Base-by-base conservation (phyloP, 2,329 filamentous ascomycete genomes). In the Alternaria brassicae region DNA sequence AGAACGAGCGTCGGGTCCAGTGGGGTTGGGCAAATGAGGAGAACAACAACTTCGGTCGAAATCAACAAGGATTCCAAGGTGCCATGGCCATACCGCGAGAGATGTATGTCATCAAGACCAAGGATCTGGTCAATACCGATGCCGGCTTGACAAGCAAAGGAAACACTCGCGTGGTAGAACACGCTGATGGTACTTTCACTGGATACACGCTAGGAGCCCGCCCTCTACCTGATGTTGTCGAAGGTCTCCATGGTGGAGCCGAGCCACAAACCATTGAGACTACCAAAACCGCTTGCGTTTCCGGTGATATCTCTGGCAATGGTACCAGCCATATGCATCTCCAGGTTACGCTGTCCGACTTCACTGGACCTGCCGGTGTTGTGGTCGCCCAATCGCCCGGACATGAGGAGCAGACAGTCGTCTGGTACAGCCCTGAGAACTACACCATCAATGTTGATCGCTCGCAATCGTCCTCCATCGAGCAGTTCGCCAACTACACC, bases 1-100 rank as follows among this genome's bases (percentile, higher is more conserved):
- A 82, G 76, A 77, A 81, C 71, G 75, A 82, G 62, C 78, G 81
- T 19, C 79, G 81, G 42, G 77, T 83, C 15, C 80, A 82, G 53
- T 82, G 79, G 74, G 81, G 79, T 5, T 83, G 81, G 81, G 74
- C 78, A 3, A 78, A 76, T 4, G 81, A 83, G 53, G 81, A 82
- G 56, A 72, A 78, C 52, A 77, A 77, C 45, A 69, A 77, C 55
- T 82, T 81, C 67, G 78, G 70, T 28, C 66, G 78, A 19, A 72
- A 51, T 2, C 80, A 82, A 62, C 74, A 79, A 63, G 81, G 80
- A 8, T 83, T 77, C 70, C 79, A 82, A 61, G 81, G 81, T 63
- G 68, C 78, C 32, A 74, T 81, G 21, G 77, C 79, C 15, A 72
- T 83, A 2, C 79, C 80, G 12, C 74, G 80, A 17, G 80, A 83